These are phyloP conservation scores for Sphagnurus paluster DNA, from an alignment of 1,284 basidiomycete species.

Conservation along the genomic window DNA sequence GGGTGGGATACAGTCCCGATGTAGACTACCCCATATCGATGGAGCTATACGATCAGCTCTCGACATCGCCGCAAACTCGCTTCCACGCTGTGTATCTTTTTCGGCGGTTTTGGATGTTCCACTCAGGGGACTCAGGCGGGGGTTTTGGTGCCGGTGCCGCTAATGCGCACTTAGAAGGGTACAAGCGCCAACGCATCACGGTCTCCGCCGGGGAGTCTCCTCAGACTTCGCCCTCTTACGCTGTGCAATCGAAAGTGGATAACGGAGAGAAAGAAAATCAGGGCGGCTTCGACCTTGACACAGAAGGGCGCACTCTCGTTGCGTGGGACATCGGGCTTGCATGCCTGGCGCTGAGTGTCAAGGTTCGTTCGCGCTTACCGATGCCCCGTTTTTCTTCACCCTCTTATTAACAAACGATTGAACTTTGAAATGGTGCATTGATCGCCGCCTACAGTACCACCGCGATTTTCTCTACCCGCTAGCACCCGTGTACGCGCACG, in stretches of 20 bases:
- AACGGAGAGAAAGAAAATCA: not conserved
- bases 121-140: no score
- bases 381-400: not conserved
- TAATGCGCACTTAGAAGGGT: no score
- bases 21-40: no score
- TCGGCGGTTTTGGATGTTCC: constrained; percentile 50
- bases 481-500: constrained; percentile 46
- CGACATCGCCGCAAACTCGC: constrained; percentile 51
- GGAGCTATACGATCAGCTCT: constrained; percentile 56
- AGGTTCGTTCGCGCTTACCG: constrained; percentile 41
- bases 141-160: constrained; percentile 10
- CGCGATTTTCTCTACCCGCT: constrained; percentile 61
- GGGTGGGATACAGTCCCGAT: no score
- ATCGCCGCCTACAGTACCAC: constrained; percentile 45
- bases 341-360: constrained; percentile 57
- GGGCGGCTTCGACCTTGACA: constrained; percentile 9
- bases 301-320: constrained; percentile 36
- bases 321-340: constrained; percentile 57
- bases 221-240: not conserved
- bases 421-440: not conserved
- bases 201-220: no score
- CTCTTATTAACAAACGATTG: not conserved
- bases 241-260: not conserved
- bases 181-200: no score
- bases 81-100: constrained; percentile 63